Percentiles rank a stretch among this genome's conserved stretches.
Conservation (phyloP, 176 grass and related monocot species). For the Carex littledalei region DNA sequence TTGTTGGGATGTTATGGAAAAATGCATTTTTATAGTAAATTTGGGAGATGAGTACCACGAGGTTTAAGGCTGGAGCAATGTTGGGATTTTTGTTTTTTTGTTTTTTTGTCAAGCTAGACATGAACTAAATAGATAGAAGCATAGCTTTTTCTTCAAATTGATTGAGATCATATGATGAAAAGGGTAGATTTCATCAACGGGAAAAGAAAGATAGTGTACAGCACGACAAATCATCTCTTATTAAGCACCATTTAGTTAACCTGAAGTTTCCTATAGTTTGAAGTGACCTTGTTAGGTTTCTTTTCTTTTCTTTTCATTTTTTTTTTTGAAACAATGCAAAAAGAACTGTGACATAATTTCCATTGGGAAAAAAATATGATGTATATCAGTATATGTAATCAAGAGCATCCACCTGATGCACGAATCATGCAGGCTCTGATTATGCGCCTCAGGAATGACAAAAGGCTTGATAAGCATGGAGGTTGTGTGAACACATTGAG, state of each 20-base stretch:
- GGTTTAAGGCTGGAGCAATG: not conserved
- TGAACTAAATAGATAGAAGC: not conserved
- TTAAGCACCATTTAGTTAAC: not conserved
- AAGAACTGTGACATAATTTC: not conserved
- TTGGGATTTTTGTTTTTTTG: not conserved
- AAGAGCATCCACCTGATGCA: not conserved
- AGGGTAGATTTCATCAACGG: not conserved
- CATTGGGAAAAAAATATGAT: not conserved
- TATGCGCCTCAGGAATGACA: constrained; percentile 53
- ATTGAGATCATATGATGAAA: not conserved
- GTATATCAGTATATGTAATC: no score
- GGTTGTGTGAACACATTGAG: constrained; percentile 76
- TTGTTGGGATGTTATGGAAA: not conserved
- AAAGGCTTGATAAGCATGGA: constrained; percentile 52
- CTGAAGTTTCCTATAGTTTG: not conserved
- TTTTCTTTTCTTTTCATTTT: not conserved
- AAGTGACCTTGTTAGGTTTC: not conserved
- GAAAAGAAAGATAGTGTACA: not conserved
- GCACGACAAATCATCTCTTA: not conserved
- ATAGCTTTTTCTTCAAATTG: not conserved
- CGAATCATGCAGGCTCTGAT: constrained; percentile 55
- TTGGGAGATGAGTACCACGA: not conserved
- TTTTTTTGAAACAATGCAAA: not conserved
- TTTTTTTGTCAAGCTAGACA: not conserved
- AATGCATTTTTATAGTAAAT: not conserved